Conservation (phyloP, 2,329 filamentous ascomycete species). For the Diaporthe humulicola region DNA sequence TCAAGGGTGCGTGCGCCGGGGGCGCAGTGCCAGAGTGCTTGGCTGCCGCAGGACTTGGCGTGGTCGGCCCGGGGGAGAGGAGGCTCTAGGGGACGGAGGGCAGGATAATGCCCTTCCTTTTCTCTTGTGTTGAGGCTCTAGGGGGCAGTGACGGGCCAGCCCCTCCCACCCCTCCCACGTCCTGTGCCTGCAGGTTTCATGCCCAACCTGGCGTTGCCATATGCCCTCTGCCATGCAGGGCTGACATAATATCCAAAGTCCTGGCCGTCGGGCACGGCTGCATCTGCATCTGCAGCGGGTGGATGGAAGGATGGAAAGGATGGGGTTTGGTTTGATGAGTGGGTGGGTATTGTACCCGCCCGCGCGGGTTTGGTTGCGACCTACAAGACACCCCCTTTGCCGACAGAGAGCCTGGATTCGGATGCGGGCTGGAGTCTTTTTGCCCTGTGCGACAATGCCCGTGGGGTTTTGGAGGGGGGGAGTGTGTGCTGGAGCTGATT, state of each 20-base stretch:
- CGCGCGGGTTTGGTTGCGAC: not conserved
- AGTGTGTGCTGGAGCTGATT: not conserved
- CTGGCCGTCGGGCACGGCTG: not conserved
- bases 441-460: not conserved
- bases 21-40: constrained; percentile 24
- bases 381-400: too few species aligned
- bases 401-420: not conserved
- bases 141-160: constrained; percentile 6
- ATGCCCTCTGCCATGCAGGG: not conserved
- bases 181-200: not conserved
- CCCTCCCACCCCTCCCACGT: not conserved
- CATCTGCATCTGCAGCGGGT: constrained; percentile 2
- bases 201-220: not conserved
- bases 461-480: not conserved
- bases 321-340: not conserved
- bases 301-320: not conserved
- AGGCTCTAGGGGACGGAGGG: not conserved
- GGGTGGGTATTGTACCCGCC: not conserved
- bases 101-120: not conserved
- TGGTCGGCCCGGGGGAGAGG: not conserved
- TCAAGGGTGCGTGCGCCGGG: not conserved
- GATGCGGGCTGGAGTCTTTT: not conserved
- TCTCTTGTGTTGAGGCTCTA: not conserved
- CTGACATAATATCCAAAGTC: constrained; percentile 2
- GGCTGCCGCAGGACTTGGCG: constrained; percentile 12